Evolutionary conservation across 495 filamentous ascomycete species (phyloP).

Genomic region (Penicillium fimorum): DNA sequence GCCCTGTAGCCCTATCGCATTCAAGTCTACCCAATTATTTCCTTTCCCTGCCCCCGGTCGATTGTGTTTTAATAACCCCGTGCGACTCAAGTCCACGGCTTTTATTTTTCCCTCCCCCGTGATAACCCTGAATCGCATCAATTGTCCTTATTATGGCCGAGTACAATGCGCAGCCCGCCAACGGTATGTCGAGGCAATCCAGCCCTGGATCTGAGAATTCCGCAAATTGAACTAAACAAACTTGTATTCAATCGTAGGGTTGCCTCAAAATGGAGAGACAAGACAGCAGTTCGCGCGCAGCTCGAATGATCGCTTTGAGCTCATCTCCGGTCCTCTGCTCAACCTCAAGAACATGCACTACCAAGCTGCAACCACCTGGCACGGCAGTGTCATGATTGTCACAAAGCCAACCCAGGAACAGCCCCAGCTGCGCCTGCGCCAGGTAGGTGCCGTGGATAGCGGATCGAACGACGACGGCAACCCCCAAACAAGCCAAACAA

Average conservation of each 20-base stretch:
- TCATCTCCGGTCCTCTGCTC: conserved; percentile 77
- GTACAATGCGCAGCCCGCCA: conserved; percentile 11
- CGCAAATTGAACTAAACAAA: conserved; percentile 1
- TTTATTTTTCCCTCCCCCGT: background rate
- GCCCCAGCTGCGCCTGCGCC: conserved; percentile 50
- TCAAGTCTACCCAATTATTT: conserved; percentile 12
- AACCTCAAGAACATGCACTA: conserved; percentile 83
- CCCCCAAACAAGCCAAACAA: conserved; percentile 20
- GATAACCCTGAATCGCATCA: conserved; percentile 10
- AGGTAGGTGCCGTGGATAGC: conserved; percentile 37
- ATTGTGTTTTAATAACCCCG: conserved; percentile 10
- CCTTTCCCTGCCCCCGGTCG: conserved; percentile 1
- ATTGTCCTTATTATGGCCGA: conserved; percentile 17
- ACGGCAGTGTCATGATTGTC: conserved; percentile 81
- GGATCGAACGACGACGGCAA: conserved; percentile 6
- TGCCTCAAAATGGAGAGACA: conserved; percentile 20
- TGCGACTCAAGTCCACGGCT: conserved; percentile 16
- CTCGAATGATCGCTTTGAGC: conserved; percentile 22
- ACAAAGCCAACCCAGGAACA: conserved; percentile 59
- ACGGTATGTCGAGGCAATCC: conserved; percentile 12
- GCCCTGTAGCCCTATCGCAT: conserved; percentile 30
- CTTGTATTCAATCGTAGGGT: conserved; percentile 7
- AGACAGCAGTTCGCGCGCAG: conserved; percentile 9
- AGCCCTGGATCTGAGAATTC: background rate
- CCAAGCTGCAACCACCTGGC: conserved; percentile 57